Base-by-base conservation (phyloP, 805 yeast species). In the Starmerella tilneyi region DNA sequence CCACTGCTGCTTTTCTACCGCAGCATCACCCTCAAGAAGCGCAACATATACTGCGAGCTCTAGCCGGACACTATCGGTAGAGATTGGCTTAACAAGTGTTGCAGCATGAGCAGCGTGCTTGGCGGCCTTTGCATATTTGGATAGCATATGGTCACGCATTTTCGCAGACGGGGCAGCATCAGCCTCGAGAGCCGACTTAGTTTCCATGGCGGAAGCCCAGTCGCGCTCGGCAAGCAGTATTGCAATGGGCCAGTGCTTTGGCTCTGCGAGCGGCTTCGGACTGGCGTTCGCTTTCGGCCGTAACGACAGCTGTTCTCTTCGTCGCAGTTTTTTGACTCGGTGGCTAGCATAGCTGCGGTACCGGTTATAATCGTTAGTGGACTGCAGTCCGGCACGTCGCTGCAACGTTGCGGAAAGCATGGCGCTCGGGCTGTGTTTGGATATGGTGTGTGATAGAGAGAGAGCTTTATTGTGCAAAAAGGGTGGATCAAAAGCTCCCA, bases 221-320 rank as follows among this genome's bases (percentile, higher is more conserved):
- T 84, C 83, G 58, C 95, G 73, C 62, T 92, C 97, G 1, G 81
- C 78, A 13, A 27, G 39, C 46, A 76, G 67, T 20, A 86, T 65
- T n/a, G 76, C 61, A 21, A 85, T 63, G 31, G 71, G 67, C 27
- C 79, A 89, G 57, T 65, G 75, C 49, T 71, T 65, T 11, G 62
- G 60, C 0, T 63, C 56, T 13, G n/a, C 40, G 22, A 82, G 69
- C 24, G 64, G 62, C 28, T 73, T 62, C 5, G 69, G 69, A 53
- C 73, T 67, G 34, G 48, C 40, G 27, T 27, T 37, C 59, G 74
- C 78, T 20, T 92, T 75, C 59, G 84, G 82, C 57, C 71, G 74
- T 23, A 79, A 75, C 45, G 79, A 74, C 48, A 88, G 65, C 44
- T 70, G 69, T 45, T 82, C 69, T 27, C 74, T 75, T 9, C 74